A percentile compares a stretch with the other conserved stretches of the same genome.
phyloP scores from a whole-genome alignment of 768 basidiomycete genomes.

The Astraeus odoratus region DNA sequence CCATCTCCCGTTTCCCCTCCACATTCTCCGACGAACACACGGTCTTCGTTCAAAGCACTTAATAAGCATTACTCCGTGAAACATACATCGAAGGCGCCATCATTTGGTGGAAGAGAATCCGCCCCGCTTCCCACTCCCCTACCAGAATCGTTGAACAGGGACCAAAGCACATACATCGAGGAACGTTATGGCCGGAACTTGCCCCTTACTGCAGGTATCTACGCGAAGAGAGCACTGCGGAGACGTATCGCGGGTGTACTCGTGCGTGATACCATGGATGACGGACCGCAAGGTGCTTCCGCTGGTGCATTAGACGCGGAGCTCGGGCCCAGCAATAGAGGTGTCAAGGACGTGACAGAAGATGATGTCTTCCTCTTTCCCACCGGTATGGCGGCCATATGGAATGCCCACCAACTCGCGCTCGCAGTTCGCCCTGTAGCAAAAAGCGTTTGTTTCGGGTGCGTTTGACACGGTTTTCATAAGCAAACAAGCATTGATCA shows the following conservation, averaged over 20 bases:
- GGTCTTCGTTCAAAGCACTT: conserved; percentile 34
- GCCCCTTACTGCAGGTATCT: conserved; percentile 58
- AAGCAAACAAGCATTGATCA: not conserved
- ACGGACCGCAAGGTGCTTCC: conserved; percentile 28
- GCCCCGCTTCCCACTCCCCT: conserved; percentile 3
- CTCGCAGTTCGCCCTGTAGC: conserved; percentile 43
- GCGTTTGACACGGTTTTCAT: conserved; percentile 22
- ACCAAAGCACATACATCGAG: conserved; percentile 76
- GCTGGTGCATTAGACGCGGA: conserved; percentile 40
- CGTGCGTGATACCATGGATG: conserved; percentile 44
- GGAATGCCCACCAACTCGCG: conserved; percentile 77
- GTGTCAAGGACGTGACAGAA: conserved; percentile 64
- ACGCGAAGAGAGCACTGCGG: conserved; percentile 86
- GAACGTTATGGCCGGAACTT: conserved; percentile 93
- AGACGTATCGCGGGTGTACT: conserved; percentile 85
- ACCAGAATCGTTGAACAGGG: conserved; percentile 48
- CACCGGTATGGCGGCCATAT: conserved; percentile 92
- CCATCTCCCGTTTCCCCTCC: conserved; percentile 24
- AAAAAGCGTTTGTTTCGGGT: conserved; percentile 96
- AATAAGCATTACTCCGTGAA: conserved; percentile 54
- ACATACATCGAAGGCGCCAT: conserved; percentile 8
- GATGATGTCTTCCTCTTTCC: conserved; percentile 86
- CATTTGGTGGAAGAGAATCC: conserved; percentile 1
- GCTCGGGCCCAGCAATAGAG: conserved; percentile 60
- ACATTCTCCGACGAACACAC: conserved; percentile 14